Conservation (phyloP, 2,329 filamentous ascomycete genomes). For the Chaetomiaceae sp. region DNA sequence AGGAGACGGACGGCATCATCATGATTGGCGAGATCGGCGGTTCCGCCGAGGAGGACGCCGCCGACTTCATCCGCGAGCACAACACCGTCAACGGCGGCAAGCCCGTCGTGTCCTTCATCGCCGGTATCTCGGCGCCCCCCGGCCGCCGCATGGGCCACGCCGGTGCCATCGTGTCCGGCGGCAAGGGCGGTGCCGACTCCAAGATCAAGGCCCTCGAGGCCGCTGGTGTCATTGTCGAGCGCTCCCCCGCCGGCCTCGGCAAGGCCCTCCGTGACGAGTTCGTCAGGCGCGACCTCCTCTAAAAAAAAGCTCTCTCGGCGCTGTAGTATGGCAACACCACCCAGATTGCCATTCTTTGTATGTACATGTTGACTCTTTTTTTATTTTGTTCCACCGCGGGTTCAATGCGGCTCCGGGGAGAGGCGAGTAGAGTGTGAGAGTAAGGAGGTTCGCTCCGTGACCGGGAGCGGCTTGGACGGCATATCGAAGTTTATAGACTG, state of each 20-base stretch:
- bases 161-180: constrained; percentile 94
- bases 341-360: neutral
- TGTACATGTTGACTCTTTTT: constrained; percentile 18
- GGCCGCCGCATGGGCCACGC: constrained; percentile 98
- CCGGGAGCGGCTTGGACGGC: neutral
- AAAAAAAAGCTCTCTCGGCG: constrained; percentile 41
- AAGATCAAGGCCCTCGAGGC: constrained; percentile 94
- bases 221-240: constrained; percentile 93
- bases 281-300: constrained; percentile 92
- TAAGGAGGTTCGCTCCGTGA: neutral
- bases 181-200: constrained; percentile 95
- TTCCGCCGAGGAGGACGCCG: constrained; percentile 94
- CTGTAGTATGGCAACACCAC: constrained; percentile 1
- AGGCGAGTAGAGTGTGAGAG: constrained; percentile 1
- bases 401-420: neutral
- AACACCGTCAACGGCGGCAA: constrained; percentile 82
- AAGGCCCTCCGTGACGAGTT: constrained; percentile 95
- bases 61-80: constrained; percentile 88
- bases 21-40: constrained; percentile 99
- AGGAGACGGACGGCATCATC: constrained; percentile 97
- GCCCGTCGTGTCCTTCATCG: constrained; percentile 97
- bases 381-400: neutral
- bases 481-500: constrained; percentile 26
- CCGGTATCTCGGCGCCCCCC: constrained; percentile 93
- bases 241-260: constrained; percentile 84